These are phyloP conservation scores for Picea glauca DNA, from an alignment of 75 land plant genomes.

Conservation along the genomic window DNA sequence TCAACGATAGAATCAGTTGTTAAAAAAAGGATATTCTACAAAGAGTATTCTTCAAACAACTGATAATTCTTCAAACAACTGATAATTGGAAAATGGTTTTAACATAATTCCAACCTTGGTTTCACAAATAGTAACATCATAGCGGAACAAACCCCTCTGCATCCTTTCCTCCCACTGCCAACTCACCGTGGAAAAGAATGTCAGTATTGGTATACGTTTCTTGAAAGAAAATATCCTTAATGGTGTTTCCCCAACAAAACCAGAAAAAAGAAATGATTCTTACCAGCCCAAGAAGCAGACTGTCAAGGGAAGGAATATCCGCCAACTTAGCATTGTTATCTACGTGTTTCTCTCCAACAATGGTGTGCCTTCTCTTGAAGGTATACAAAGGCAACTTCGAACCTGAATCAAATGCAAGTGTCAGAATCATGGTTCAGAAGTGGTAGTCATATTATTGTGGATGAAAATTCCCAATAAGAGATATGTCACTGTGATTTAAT, in stretches of 20 bases:
- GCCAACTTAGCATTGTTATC: conserved; percentile 2
- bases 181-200: background rate
- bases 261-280: background rate
- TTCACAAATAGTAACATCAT: conserved; percentile 92
- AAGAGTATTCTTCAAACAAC: no score
- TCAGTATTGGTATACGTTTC: background rate
- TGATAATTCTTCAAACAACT: background rate
- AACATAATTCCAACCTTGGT: conserved; percentile 60
- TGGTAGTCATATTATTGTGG: background rate
- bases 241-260: background rate
- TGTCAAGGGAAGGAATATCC: conserved; percentile 37
- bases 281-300: conserved; percentile 73
- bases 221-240: background rate
- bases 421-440: background rate
- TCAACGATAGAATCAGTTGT: background rate
- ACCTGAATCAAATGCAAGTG: conserved; percentile 31
- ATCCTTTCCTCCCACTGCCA: conserved; percentile 89
- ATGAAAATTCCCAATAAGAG: no score
- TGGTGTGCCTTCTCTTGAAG: conserved; percentile 25
- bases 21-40: background rate
- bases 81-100: conserved; percentile 6
- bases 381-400: conserved; percentile 69
- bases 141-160: conserved; percentile 83
- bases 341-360: background rate
- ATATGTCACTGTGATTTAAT: no score